Evolutionary conservation across 2,329 filamentous ascomycete species (phyloP).

Genomic region (Coniella lustricola): DNA sequence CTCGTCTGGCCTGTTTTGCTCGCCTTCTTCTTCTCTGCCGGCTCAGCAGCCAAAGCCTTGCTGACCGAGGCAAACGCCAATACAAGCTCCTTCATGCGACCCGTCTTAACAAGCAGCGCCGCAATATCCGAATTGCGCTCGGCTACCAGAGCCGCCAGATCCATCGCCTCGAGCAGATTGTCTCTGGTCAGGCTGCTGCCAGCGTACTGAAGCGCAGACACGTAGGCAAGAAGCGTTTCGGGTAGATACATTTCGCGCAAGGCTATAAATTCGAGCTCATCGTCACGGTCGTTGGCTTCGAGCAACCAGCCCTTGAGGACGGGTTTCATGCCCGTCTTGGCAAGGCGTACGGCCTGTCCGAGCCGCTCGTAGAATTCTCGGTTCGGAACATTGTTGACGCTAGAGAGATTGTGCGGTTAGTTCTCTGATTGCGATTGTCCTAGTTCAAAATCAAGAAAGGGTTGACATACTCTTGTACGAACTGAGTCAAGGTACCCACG

Average conservation of each 20-base stretch:
- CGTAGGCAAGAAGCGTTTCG: slow-evolving; percentile 77
- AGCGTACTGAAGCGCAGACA: slow-evolving; percentile 72
- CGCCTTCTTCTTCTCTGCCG: slow-evolving; percentile 41
- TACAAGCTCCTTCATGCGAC: slow-evolving; percentile 68
- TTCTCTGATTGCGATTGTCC: neutral
- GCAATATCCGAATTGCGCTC: slow-evolving; percentile 62
- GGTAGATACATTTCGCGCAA: slow-evolving; percentile 77
- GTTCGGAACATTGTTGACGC: slow-evolving; percentile 26
- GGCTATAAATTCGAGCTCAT: slow-evolving; percentile 56
- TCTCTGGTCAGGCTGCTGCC: slow-evolving; percentile 69
- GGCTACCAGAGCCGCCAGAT: slow-evolving; percentile 70
- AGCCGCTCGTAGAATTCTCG: slow-evolving; percentile 49
- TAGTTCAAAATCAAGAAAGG: too few species aligned
- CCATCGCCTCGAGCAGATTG: slow-evolving; percentile 76
- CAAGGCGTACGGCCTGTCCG: slow-evolving; percentile 44
- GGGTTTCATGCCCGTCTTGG: slow-evolving; percentile 51
- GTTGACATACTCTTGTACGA: slow-evolving; percentile 43
- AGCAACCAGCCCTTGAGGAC: slow-evolving; percentile 61
- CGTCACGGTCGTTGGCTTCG: slow-evolving; percentile 44
- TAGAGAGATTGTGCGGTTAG: slow-evolving; percentile 26
- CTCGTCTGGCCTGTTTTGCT: slow-evolving; percentile 31
- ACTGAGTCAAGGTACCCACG: slow-evolving; percentile 49
- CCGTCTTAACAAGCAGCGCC: slow-evolving; percentile 53
- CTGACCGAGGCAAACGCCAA: slow-evolving; percentile 71
- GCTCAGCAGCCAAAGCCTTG: slow-evolving; percentile 57